Base-by-base conservation (phyloP, 805 yeast species). In the Wickerhamiella australiensis region DNA sequence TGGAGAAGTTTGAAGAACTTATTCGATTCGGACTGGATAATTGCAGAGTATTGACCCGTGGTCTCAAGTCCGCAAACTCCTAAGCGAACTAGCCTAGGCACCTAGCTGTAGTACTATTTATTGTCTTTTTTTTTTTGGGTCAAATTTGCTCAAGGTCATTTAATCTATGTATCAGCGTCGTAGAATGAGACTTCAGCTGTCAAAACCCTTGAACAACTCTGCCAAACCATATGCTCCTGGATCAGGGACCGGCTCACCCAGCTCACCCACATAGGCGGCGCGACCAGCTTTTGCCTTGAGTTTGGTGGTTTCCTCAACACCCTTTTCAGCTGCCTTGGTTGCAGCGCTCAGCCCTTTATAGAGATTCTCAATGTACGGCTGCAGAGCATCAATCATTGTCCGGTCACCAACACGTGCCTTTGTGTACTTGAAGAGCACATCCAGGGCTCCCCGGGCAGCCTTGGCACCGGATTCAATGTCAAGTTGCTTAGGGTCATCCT, bases 201-300 rank as follows among this genome's bases (percentile, higher is more conserved):
- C 17, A 18, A 63, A 49, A 1, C 80, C 81, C 53, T 73, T 68
- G 18, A 77, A 61, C 15, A 77, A 61, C 21, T 75, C 84, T 31
- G 79, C 82, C 21, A 88, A 68, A 3, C 96, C 96, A 51, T 85
- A 77, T 2, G 96, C 96, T 55, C 97, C 96, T 4, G 97, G 96
- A 59, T 88, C 97, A 1, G 95, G 94, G 26, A 87, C 67, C 36
- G 70, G 72, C 47, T 68, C 72, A 41, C 64, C 67, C 57, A 79
- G 73, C 47, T 76, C 82, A 11, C 72, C 78, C 52, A 88, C 96
- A 62, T 88, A 90, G 3, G 94, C 82, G 15, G 97, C 95, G 60
- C 97, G 77, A 26, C 97, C 97, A 57, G 90, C 86, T 58, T 81
- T 81, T 41, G 96, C 96, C 55, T 77, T 80, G 55, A 84, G 67